phyloP scores from a whole-genome alignment of 2,329 filamentous ascomycete species.

The Fusarium sp. region DNA sequence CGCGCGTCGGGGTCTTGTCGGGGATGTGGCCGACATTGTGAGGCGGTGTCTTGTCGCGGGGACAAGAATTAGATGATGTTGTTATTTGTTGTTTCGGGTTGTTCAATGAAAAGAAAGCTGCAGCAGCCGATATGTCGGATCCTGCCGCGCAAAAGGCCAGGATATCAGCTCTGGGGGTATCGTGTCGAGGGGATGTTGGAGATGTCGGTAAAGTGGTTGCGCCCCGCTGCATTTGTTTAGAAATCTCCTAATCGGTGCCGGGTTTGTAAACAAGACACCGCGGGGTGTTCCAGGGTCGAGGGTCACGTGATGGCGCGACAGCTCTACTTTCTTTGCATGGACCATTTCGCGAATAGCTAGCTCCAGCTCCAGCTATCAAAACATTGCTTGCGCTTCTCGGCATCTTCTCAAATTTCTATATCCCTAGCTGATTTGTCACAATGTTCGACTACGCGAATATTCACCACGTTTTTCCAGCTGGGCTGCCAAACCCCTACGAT shows the following conservation, averaged over 20 bases:
- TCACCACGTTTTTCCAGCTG: conserved; percentile 76
- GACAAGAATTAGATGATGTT: conserved; percentile 19
- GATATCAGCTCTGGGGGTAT: conserved; percentile 7
- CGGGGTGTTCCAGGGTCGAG: not conserved
- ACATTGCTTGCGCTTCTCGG: conserved; percentile 12
- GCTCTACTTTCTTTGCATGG: conserved; percentile 20
- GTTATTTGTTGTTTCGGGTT: not conserved
- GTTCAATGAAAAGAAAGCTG: not conserved
- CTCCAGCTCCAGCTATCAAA: conserved; percentile 16
- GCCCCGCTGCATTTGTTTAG: conserved; percentile 59
- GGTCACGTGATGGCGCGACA: conserved; percentile 46
- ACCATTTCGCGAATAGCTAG: conserved; percentile 48
- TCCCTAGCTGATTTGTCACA: conserved; percentile 12
- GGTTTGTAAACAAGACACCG: conserved; percentile 59
- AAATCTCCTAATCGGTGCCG: conserved; percentile 56
- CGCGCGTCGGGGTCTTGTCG: conserved; percentile 59
- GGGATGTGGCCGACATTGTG: conserved; percentile 53
- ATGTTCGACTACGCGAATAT: conserved; percentile 80
- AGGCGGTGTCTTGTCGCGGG: conserved; percentile 23
- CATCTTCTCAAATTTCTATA: not conserved
- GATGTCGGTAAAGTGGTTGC: conserved; percentile 46
- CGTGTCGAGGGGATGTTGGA: conserved; percentile 26
- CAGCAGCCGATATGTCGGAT: not conserved
- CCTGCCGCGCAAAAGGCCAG: conserved; percentile 3
- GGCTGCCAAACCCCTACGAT: conserved; percentile 74